phyloP scores from a whole-genome alignment of 176 grass and related monocot genomes.

The Rhynchospora breviuscula region DNA sequence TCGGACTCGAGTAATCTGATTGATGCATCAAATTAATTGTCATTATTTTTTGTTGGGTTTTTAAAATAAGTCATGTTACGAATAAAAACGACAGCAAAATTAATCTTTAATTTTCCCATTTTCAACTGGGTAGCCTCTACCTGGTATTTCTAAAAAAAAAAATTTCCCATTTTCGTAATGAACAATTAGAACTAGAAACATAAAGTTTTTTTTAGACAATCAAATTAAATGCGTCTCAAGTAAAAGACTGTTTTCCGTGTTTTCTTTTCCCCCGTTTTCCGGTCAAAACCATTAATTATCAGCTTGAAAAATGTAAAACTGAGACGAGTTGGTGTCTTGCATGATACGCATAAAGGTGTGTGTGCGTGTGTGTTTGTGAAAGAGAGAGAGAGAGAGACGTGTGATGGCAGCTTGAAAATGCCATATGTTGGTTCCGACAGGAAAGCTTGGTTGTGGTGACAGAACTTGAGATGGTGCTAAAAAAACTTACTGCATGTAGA shows the following conservation, averaged over 20 bases:
- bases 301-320: background rate
- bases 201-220: no score
- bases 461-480: conserved; percentile 22
- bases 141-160: no score
- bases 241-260: background rate
- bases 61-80: no score
- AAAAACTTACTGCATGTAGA: conserved; percentile 26
- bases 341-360: background rate
- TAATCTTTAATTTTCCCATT: no score
- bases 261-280: background rate
- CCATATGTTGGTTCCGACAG: background rate
- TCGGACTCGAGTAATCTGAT: no score
- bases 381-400: background rate
- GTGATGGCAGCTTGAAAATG: conserved; percentile 3
- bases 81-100: no score
- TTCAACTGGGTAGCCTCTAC: no score
- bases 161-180: no score
- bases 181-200: no score
- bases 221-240: no score
- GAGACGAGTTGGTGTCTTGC: background rate
- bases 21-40: no score
- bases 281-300: background rate
- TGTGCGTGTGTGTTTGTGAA: background rate
- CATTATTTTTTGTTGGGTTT: no score
- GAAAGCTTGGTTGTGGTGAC: background rate